A percentile compares a stretch with the other conserved stretches of the same genome.
These are phyloP conservation scores for Rugonectria rugulosa DNA, from an alignment of 2,329 filamentous ascomycete genomes.

Conservation along the genomic window DNA sequence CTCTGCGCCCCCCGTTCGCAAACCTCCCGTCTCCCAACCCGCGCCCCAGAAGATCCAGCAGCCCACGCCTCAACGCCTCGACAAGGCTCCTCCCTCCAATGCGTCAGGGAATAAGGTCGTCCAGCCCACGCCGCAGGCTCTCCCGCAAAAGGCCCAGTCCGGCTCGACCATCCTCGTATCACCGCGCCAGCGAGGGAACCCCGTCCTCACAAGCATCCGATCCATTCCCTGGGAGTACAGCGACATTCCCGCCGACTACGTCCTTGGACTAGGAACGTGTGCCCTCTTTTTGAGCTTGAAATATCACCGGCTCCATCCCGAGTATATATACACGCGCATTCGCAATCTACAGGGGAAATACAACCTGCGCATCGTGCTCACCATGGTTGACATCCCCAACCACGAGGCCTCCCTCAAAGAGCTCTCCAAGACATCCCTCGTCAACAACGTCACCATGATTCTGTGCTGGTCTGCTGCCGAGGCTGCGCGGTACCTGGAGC, in stretches of 20 bases:
- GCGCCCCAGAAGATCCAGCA: conserved; percentile 53
- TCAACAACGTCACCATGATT: conserved; percentile 92
- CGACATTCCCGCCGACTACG: conserved; percentile 94
- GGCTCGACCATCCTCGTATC: conserved; percentile 89
- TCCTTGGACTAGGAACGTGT: conserved; percentile 85
- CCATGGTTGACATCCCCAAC: conserved; percentile 94
- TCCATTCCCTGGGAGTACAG: conserved; percentile 94
- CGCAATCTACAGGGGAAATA: conserved; percentile 85
- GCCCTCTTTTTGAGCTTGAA: conserved; percentile 94
- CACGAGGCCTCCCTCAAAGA: conserved; percentile 91
- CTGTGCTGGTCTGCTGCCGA: conserved; percentile 95
- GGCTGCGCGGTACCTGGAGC: conserved; percentile 89
- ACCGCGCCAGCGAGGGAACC: conserved; percentile 92
- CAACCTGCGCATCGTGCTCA: conserved; percentile 82
- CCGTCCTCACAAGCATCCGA: conserved; percentile 82
- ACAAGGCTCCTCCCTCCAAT: conserved; percentile 55
- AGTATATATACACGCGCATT: conserved; percentile 97
- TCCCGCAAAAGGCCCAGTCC: conserved; percentile 65
- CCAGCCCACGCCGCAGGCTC: conserved; percentile 88
- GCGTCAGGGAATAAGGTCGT: conserved; percentile 66
- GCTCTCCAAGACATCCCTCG: conserved; percentile 87
- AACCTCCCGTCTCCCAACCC: conserved; percentile 46
- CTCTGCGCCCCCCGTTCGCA: conserved; percentile 36
- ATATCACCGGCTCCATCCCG: conserved; percentile 95
- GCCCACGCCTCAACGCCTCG: conserved; percentile 64